Conservation (phyloP, 495 filamentous ascomycete genomes). For the Hypoxylon crocopeplum region DNA sequence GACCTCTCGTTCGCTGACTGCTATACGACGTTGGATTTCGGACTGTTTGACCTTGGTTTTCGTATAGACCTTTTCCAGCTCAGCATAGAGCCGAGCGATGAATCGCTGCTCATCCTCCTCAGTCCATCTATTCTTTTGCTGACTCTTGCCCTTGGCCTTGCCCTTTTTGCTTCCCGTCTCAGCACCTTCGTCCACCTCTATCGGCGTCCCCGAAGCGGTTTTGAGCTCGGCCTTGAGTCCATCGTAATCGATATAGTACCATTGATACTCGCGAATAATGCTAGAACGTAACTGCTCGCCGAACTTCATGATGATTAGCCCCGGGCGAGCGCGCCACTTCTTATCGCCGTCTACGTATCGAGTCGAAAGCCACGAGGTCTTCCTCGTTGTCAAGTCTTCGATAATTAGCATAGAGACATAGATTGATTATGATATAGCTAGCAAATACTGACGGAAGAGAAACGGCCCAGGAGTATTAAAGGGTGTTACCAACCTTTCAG, state of each 20-base stretch:
- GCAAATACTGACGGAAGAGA: no score
- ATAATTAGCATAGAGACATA: conserved; percentile 54
- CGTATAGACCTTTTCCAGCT: conserved; percentile 95
- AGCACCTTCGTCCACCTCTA: conserved; percentile 39
- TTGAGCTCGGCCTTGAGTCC: conserved; percentile 89
- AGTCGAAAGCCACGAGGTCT: conserved; percentile 40
- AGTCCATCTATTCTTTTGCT: conserved; percentile 70
- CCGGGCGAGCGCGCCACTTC: conserved; percentile 43
- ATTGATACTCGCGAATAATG: conserved; percentile 92
- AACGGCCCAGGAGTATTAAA: no score
- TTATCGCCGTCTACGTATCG: conserved; percentile 27
- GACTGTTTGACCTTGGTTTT: conserved; percentile 96
- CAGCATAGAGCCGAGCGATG: conserved; percentile 81
- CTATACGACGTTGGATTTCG: conserved; percentile 90
- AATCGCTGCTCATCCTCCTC: conserved; percentile 93
- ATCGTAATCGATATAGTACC: conserved; percentile 98
- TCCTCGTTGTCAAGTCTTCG: conserved; percentile 53
- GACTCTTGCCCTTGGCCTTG: conserved; percentile 60
- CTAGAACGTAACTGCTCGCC: conserved; percentile 93
- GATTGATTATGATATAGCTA: background rate
- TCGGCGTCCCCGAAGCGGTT: conserved; percentile 63
- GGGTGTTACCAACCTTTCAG: no score
- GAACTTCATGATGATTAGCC: conserved; percentile 75
- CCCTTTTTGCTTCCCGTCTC: conserved; percentile 41
- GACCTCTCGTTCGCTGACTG: conserved; percentile 85